Evolutionary conservation across 2,329 filamentous ascomycete species (phyloP).

Genomic region (Hypoxylon sp.): DNA sequence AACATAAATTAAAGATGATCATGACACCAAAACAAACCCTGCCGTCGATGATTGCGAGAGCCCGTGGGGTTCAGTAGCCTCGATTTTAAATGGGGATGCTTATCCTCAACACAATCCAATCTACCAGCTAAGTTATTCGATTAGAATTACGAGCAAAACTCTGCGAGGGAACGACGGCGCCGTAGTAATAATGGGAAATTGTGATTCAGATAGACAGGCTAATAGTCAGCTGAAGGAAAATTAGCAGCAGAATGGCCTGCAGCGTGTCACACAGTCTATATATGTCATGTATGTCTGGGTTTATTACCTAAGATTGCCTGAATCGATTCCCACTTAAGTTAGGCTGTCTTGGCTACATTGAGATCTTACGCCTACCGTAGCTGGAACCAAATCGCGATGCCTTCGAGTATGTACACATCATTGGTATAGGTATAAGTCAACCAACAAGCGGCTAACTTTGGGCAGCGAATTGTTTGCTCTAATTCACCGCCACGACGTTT

Average conservation of each 20-base stretch:
- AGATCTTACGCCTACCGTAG: conserved; percentile 23
- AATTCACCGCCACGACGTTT: conserved; percentile 22
- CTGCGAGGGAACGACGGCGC: not conserved
- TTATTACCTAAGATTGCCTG: conserved; percentile 36
- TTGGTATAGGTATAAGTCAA: not conserved
- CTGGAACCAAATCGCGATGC: conserved; percentile 12
- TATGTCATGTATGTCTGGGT: conserved; percentile 6
- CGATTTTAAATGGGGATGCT: not conserved
- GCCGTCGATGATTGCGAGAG: conserved; percentile 13
- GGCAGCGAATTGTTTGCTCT: conserved; percentile 14
- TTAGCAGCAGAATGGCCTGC: not conserved
- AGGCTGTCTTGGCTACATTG: conserved; percentile 20
- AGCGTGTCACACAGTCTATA: not conserved
- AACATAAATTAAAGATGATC: conserved; percentile 7
- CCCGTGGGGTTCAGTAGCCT: conserved; percentile 4
- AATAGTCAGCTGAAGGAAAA: conserved; percentile 9
- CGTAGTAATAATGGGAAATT: conserved; percentile 7
- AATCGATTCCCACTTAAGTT: conserved; percentile 9
- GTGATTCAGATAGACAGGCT: conserved; percentile 4
- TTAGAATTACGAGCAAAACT: not conserved
- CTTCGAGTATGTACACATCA: not conserved
- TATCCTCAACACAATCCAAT: not conserved
- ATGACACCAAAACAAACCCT: not conserved
- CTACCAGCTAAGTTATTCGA: not conserved
- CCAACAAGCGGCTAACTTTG: conserved; percentile 23